Conservation (phyloP, 2,329 filamentous ascomycete genomes). For the Leptosphaerulina australis region DNA sequence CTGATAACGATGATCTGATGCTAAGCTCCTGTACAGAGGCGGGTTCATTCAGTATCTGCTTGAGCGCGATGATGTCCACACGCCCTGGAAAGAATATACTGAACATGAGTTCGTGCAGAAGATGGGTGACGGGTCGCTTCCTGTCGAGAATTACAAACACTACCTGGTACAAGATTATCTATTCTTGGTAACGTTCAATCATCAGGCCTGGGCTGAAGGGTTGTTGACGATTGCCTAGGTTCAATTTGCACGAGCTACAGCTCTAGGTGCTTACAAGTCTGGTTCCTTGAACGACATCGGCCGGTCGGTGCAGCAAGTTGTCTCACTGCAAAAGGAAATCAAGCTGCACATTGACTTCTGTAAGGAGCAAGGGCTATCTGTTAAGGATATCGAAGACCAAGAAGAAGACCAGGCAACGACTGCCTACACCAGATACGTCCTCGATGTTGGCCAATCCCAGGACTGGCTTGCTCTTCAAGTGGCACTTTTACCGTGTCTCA, state of each 20-base stretch:
- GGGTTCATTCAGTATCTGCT: slow-evolving; percentile 85
- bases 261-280: slow-evolving; percentile 83
- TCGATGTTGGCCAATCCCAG: slow-evolving; percentile 85
- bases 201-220: background rate
- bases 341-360: slow-evolving; percentile 83
- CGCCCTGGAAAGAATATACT: slow-evolving; percentile 76
- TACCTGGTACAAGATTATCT: slow-evolving; percentile 94
- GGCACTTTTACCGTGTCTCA: slow-evolving; percentile 81
- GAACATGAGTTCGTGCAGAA: slow-evolving; percentile 82
- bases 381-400: slow-evolving; percentile 71
- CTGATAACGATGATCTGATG: too few relatives aligned
- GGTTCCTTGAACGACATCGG: slow-evolving; percentile 75
- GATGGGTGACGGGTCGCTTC: slow-evolving; percentile 76
- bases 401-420: slow-evolving; percentile 82
- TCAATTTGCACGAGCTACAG: slow-evolving; percentile 87
- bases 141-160: slow-evolving; percentile 77
- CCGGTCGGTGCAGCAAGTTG: slow-evolving; percentile 71
- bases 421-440: slow-evolving; percentile 80
- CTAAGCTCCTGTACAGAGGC: slow-evolving; percentile 52
- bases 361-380: slow-evolving; percentile 75
- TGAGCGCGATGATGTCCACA: slow-evolving; percentile 72
- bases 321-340: slow-evolving; percentile 80
- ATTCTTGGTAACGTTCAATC: slow-evolving; percentile 68
- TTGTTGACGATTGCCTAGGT: slow-evolving; percentile 58
- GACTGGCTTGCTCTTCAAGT: slow-evolving; percentile 89